phyloP scores from a whole-genome alignment of 2,329 filamentous ascomycete species.

The Fusarium continuum region DNA sequence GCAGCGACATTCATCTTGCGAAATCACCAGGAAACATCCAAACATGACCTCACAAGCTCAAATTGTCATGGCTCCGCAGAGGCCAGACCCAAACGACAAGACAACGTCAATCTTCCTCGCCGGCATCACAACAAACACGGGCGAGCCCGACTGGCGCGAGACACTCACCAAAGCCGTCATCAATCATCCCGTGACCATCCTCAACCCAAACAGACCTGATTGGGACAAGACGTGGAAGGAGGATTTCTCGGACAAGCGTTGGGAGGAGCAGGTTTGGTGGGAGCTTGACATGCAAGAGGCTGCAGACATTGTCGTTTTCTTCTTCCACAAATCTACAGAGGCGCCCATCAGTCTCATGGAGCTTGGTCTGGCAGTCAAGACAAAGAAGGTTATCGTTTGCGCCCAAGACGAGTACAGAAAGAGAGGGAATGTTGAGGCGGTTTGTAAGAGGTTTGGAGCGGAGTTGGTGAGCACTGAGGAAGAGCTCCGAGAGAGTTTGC shows the following conservation, averaged over 20 bases:
- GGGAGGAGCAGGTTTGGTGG: conserved; percentile 66
- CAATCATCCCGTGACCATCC: conserved; percentile 60
- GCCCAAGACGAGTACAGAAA: conserved; percentile 63
- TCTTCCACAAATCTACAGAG: conserved; percentile 61
- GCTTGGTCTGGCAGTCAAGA: conserved; percentile 61
- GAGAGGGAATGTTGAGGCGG: conserved; percentile 67
- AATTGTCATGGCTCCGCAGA: conserved; percentile 12
- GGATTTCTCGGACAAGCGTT: conserved; percentile 57
- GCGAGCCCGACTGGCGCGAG: conserved; percentile 61
- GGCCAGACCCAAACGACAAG: not conserved
- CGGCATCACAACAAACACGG: conserved; percentile 60
- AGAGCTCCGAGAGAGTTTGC: conserved; percentile 51
- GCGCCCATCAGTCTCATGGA: conserved; percentile 69
- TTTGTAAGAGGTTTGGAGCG: conserved; percentile 60
- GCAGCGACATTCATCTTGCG: too few relatives aligned
- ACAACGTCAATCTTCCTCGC: conserved; percentile 63
- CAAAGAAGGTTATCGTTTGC: conserved; percentile 63
- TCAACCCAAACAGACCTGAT: conserved; percentile 64
- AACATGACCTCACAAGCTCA: not conserved
- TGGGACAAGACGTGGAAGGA: conserved; percentile 66
- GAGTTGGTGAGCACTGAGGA: conserved; percentile 54
- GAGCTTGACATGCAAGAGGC: conserved; percentile 65
- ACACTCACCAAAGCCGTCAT: conserved; percentile 53
- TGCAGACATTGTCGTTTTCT: conserved; percentile 65
- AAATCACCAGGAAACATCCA: too few relatives aligned